Conservation (phyloP, 805 yeast species). For the Kazachstania africana region DNA sequence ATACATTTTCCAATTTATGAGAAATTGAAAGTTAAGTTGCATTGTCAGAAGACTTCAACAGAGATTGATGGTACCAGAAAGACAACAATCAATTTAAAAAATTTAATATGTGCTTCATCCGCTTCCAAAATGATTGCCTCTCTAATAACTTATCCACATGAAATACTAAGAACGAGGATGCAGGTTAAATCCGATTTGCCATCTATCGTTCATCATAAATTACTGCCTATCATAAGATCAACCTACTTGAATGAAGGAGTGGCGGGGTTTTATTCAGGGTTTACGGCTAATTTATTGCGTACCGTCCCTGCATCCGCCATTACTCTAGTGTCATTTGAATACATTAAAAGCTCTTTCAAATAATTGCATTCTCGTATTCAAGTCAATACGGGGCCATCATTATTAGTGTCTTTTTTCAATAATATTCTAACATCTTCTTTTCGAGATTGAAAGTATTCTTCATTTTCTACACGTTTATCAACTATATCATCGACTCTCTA, state of each 20-base stretch:
- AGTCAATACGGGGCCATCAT: too few species aligned
- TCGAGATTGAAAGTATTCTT: too few species aligned
- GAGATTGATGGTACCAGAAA: constrained; percentile 8
- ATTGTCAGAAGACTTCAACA: constrained; percentile 16
- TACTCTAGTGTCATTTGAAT: constrained; percentile 88
- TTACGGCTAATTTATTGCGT: constrained; percentile 70
- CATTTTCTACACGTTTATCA: too few species aligned
- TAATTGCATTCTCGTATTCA: too few species aligned
- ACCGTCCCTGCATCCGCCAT: constrained; percentile 94
- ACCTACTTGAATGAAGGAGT: constrained; percentile 52
- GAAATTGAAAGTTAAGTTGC: constrained; percentile 48
- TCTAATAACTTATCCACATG: constrained; percentile 88
- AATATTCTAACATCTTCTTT: too few species aligned
- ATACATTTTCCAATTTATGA: constrained; percentile 94
- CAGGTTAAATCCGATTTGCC: constrained; percentile 40
- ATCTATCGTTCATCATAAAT: constrained; percentile 13
- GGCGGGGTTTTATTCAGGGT: constrained; percentile 81
- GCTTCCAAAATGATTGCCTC: constrained; percentile 82
- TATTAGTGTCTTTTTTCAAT: too few species aligned
- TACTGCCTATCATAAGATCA: constrained; percentile 17
- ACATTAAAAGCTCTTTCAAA: constrained; percentile 35
- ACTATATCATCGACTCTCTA: too few species aligned
- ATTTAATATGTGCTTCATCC: constrained; percentile 57
- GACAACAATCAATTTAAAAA: constrained; percentile 25
- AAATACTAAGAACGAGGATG: constrained; percentile 81